Conservation (phyloP, 2,329 filamentous ascomycete genomes). For the Xylariaceae sp. region DNA sequence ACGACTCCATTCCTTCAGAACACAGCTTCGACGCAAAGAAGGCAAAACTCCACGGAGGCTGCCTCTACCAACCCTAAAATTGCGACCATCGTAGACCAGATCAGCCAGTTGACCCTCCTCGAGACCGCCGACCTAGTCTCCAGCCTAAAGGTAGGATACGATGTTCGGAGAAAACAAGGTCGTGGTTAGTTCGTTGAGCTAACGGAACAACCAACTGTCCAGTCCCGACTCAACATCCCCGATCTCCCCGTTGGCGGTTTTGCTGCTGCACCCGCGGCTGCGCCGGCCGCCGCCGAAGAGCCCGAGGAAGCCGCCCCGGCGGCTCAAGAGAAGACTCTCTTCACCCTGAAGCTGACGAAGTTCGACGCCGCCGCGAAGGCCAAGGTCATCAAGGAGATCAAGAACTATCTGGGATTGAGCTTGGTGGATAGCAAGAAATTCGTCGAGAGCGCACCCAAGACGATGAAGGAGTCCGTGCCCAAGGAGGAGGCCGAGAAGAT, state of each 20-base stretch:
- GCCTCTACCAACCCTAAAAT: conserved; percentile 78
- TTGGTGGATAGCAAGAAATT: conserved; percentile 99
- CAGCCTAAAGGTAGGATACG: conserved; percentile 75
- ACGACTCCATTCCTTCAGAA: conserved; percentile 42
- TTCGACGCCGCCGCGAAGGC: conserved; percentile 89
- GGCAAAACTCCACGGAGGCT: conserved; percentile 85
- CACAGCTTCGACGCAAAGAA: conserved; percentile 51
- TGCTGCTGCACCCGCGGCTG: conserved; percentile 57
- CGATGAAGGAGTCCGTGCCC: conserved; percentile 97
- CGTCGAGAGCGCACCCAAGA: conserved; percentile 94
- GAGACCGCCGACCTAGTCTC: conserved; percentile 96
- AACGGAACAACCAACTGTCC: no score
- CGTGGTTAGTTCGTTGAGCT: no score
- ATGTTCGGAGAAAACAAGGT: not conserved
- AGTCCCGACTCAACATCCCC: conserved; percentile 95
- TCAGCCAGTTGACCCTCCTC: conserved; percentile 93
- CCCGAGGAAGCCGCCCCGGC: conserved; percentile 83
- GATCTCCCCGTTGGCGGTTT: conserved; percentile 94
- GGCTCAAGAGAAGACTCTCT: conserved; percentile 92
- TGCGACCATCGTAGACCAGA: conserved; percentile 90
- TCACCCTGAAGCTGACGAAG: conserved; percentile 88
- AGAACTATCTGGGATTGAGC: conserved; percentile 87
- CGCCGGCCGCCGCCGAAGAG: conserved; percentile 66
- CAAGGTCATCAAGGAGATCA: conserved; percentile 99
- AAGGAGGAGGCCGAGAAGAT: conserved; percentile 99